Evolutionary conservation across 164 flowering plant species (phyloP).

Genomic region (Kingdonia uniflora): DNA sequence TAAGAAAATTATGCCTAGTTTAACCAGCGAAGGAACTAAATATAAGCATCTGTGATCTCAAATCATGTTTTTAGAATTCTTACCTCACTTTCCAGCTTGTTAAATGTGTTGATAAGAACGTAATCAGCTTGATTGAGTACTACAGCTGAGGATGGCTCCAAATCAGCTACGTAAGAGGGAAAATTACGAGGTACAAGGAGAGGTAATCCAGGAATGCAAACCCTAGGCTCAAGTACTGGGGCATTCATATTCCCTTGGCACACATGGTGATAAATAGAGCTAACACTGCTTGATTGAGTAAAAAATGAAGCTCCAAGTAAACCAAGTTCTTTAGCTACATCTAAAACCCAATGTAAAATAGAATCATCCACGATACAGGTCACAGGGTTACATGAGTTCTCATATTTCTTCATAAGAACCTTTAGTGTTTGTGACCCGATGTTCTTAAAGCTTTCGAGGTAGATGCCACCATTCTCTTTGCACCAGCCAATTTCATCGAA

Average conservation of each 20-base stretch:
- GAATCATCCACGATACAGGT: conserved; percentile 11
- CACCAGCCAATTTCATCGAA: neutral
- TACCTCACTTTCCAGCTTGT: conserved; percentile 30
- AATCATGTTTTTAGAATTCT: neutral
- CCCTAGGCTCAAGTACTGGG: neutral
- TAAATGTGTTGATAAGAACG: conserved; percentile 23
- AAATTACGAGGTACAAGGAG: conserved; percentile 10
- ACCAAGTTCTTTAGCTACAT: conserved; percentile 7
- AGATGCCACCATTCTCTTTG: neutral
- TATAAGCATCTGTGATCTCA: no score
- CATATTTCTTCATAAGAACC: neutral
- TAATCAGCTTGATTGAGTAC: conserved; percentile 15
- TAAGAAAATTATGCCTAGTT: no score
- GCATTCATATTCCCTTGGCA: conserved; percentile 6
- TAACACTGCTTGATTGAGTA: conserved; percentile 10
- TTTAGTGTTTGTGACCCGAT: neutral
- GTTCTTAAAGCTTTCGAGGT: neutral
- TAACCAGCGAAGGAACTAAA: no score
- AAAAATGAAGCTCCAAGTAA: conserved; percentile 8
- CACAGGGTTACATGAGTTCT: conserved; percentile 1
- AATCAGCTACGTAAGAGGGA: conserved; percentile 15
- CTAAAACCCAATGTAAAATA: conserved; percentile 9
- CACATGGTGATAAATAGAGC: conserved; percentile 9
- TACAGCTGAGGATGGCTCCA: conserved; percentile 8
- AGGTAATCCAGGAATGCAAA: conserved; percentile 19